A percentile compares a stretch with the other conserved stretches of the same genome.
phyloP scores from a whole-genome alignment of 106 monocot species.

The Cymbidium sinense region DNA sequence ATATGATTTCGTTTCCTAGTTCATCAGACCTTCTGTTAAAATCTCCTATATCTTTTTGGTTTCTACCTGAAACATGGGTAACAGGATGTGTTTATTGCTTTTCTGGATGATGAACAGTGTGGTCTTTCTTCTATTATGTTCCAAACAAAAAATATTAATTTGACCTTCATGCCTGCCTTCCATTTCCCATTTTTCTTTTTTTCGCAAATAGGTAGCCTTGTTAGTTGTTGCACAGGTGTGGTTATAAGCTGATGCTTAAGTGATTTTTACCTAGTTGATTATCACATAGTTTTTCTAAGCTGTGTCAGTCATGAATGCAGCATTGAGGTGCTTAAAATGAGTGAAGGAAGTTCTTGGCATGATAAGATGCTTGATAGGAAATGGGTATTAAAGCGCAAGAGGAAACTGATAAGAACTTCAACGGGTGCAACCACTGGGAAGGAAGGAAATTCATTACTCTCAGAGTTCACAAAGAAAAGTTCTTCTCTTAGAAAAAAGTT shows the following conservation, averaged over 20 bases:
- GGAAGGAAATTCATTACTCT: conserved; percentile 16
- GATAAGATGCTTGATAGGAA: conserved; percentile 57
- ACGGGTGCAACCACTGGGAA: conserved; percentile 25
- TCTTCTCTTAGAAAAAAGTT: conserved; percentile 26
- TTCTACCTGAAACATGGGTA: not conserved
- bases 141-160: not conserved
- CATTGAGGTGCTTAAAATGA: conserved; percentile 32
- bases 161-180: too few species aligned
- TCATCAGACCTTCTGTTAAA: not conserved
- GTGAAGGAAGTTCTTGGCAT: conserved; percentile 32
- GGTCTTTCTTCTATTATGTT: not conserved
- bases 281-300: not conserved
- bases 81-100: not conserved
- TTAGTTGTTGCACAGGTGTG: not conserved
- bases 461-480: conserved; percentile 20
- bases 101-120: not conserved
- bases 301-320: conserved; percentile 12
- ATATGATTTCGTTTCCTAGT: not conserved
- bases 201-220: too few species aligned
- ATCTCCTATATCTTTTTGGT: not conserved
- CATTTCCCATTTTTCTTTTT: too few species aligned
- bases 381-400: conserved; percentile 77
- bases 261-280: not conserved
- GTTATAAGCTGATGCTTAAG: not conserved
- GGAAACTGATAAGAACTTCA: conserved; percentile 38